Base-by-base conservation (phyloP, 805 yeast species). In the Soucietia sequanensis region DNA sequence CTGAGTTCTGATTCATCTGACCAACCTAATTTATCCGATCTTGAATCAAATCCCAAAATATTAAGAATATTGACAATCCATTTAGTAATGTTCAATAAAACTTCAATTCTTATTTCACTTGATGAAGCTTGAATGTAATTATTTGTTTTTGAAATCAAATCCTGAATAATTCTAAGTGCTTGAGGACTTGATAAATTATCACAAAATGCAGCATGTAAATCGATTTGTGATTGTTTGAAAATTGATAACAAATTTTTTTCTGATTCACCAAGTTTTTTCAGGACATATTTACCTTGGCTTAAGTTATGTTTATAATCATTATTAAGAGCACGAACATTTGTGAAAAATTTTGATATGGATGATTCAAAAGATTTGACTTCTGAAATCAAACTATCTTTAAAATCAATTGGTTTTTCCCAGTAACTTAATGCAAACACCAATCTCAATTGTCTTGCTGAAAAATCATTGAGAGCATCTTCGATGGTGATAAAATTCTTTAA, bases 401-500 rank as follows among this genome's bases (percentile, higher is more conserved):
- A 93, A 58, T 93, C 99, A 31, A 93, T 67, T 43, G 88, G 93
- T 52, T 77, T 81, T 53, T 89, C 91, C 99, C 99, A 93, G 50
- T 82, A 88, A 37, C 85, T 87, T 46, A 87, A 72, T 0, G 95
- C 95, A 69, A 93, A 93, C 7, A 90, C 90, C 47, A 93, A 72
- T 46, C 99, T 78, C 50, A 93, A 72, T 60, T 93, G 97, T 48
- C 97, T 78, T 1, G 93, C 62, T 2, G 84, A 60, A 52, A 78
- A 87, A 44, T 61, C 76, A 36, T 70, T 62, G 43, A 93, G 72
- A 2, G 98, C 97, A 56, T 91, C 95, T 44, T 84, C 85, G 48
- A 93, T 88, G 8, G 98, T 89, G 54, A 93, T 91, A 58, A 93
- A 93, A 65, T 93, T 93, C 62, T 93, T 93, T 54, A 93, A 72